Evolutionary conservation across 371 early-diverging fungal genomes (phyloP), one percentile per base, ranked within the genome.

Genomic region (Lichtheimia hyalospora): DNA sequence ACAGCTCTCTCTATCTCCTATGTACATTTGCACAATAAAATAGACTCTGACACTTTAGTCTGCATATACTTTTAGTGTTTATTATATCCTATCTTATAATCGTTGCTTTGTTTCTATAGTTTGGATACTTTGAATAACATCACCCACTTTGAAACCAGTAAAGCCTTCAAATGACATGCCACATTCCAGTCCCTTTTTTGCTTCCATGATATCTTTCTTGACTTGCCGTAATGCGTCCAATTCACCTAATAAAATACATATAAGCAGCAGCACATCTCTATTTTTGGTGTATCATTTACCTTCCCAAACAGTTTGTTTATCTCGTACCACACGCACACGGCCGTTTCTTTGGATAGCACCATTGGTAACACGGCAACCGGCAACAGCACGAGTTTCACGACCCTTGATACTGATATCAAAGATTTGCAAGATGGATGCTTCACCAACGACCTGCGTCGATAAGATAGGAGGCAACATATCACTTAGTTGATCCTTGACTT

Each of bases 181-280:
- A 64, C 96, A 96, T 74, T 97, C 97, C 20, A 89, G 70, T 2
- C 96, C 96, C 73, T 95, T 95, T 56, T 86, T 82, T 23, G 89
- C 93, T 74, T 95, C 94, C 25, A 74, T 71, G 46, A 96, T 88
- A 57, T 95, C 95, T 51, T 94, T 92, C 73, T 96, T 97, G 61
- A 91, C 82, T 54, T 93, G 90, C 71, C 88, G 84, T 49, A 93
- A 74, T 24, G 87, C 76, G 55, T 76, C 75, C 57, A 92, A 57
- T 39, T 74, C 69, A 53, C 86, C 83, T 82, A 66, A 24, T 57
- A 24, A 28, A n/a, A 40, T 53, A 54, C 6, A 28, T 50, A 51
- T 18, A 34, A 34, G 10, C 8, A 34, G 10, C 8, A 8, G 8
- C 7, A 3, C 28, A 28, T 8, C 10, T 34, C 28, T 0, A 34